Conservation (phyloP, 768 basidiomycete species). For the Rhizopogon sp. region DNA sequence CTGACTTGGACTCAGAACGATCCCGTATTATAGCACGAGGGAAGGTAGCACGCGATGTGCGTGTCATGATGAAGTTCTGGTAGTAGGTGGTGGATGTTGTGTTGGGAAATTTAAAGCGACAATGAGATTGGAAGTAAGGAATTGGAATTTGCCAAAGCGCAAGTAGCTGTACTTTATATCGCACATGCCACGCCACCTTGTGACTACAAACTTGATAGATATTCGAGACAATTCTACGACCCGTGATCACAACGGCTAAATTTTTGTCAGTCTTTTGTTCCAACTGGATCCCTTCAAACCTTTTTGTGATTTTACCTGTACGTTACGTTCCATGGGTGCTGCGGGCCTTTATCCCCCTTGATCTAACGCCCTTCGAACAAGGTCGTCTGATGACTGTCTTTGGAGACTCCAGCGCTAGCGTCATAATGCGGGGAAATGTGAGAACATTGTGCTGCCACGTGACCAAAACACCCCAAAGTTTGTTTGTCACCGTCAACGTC, state of each 20-base stretch:
- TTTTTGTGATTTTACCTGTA: no score
- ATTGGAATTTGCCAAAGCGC: not conserved
- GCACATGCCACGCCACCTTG: slow-evolving; percentile 4
- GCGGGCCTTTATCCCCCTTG: not conserved
- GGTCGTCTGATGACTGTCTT: not conserved
- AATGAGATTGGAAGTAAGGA: not conserved
- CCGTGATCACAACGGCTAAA: slow-evolving; percentile 1
- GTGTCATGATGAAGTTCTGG: slow-evolving; percentile 45
- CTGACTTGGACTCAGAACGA: slow-evolving; percentile 75
- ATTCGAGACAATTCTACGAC: slow-evolving; percentile 2
- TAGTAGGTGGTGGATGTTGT: not conserved
- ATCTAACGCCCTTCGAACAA: not conserved
- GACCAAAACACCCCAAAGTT: not conserved
- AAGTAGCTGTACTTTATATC: slow-evolving; percentile 17
- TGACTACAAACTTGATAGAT: not conserved
- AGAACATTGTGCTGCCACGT: slow-evolving; percentile 13
- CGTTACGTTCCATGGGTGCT: not conserved
- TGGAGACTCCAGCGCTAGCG: not conserved
- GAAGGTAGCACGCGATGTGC: slow-evolving; percentile 68
- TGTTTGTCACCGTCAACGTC: not conserved
- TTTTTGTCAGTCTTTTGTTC: not conserved
- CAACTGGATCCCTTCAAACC: not conserved
- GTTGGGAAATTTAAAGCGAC: not conserved
- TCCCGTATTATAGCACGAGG: slow-evolving; percentile 72
- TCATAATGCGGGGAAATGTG: slow-evolving; percentile 24